Conservation (phyloP, 2,329 filamentous ascomycete genomes). For the Huntiella abstrusa region DNA sequence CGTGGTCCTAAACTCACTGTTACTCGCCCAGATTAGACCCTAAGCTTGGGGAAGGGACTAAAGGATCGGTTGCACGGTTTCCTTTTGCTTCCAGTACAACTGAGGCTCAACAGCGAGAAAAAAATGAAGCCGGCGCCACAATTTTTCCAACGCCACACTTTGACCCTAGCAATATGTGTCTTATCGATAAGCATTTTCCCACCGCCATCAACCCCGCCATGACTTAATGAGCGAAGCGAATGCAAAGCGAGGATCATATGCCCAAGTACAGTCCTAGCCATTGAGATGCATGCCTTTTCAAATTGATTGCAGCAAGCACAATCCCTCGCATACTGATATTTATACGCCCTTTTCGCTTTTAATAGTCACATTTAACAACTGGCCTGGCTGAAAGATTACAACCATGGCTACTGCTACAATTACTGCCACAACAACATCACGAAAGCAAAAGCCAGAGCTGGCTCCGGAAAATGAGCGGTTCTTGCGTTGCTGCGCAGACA, state of each 20-base stretch:
- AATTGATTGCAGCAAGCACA: neutral
- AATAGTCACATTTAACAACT: neutral
- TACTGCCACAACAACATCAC: conserved; percentile 41
- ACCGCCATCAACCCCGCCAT: neutral
- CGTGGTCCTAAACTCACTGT: neutral
- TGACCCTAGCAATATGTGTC: neutral
- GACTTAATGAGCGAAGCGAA: neutral
- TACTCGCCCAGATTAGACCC: neutral
- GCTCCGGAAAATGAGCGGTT: conserved; percentile 88
- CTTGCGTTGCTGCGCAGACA: conserved; percentile 84
- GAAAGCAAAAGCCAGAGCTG: conserved; percentile 54
- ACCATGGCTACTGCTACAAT: conserved; percentile 33
- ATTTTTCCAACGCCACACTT: neutral
- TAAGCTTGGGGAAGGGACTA: conserved; percentile 7
- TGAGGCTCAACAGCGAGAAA: neutral
- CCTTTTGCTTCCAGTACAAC: neutral
- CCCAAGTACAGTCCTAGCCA: neutral
- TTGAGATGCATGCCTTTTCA: neutral
- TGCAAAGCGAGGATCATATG: neutral
- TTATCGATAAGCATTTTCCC: conserved; percentile 7
- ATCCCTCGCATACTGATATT: neutral
- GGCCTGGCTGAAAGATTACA: no score
- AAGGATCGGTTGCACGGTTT: conserved; percentile 10
- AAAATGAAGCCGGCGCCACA: neutral
- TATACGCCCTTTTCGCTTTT: neutral